Conservation (phyloP, 495 filamentous ascomycete species). For the Neurospora sp. region DNA sequence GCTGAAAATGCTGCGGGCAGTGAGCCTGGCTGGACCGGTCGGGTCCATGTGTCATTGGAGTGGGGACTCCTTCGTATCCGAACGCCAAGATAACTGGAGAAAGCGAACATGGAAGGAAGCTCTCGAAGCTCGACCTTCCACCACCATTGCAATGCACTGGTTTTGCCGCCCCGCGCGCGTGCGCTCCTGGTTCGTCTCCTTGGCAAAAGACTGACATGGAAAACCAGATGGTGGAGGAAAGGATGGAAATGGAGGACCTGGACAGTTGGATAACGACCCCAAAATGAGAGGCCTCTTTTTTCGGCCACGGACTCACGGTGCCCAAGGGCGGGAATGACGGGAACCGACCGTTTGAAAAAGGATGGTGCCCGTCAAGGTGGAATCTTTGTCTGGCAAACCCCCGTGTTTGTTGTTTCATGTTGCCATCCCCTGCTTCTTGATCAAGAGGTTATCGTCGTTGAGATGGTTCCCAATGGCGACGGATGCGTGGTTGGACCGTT, state of each 20-base stretch:
- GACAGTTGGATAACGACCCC: not conserved
- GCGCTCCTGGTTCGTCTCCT: no score
- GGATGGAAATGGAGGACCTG: not conserved
- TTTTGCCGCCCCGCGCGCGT: not conserved
- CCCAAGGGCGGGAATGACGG: not conserved
- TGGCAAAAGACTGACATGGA: not conserved
- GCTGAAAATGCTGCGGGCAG: not conserved
- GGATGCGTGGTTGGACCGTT: not conserved
- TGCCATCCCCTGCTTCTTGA: not conserved
- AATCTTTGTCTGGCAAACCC: constrained; percentile 1
- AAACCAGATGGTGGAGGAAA: not conserved
- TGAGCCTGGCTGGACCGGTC: not conserved
- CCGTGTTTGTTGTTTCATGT: constrained; percentile 5
- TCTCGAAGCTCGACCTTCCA: not conserved
- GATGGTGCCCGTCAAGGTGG: not conserved
- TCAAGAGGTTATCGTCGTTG: not conserved
- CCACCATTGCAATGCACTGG: not conserved
- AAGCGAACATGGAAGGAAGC: not conserved
- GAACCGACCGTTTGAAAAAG: not conserved
- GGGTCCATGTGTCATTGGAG: not conserved
- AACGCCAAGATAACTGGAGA: not conserved
- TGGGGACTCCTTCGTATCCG: not conserved
- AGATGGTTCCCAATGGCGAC: not conserved
- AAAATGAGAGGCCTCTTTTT: not conserved
- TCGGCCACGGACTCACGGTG: not conserved